Base-by-base conservation (phyloP, 192 early-diverging fungal species). In the Tieghemiomyces parasiticus region DNA sequence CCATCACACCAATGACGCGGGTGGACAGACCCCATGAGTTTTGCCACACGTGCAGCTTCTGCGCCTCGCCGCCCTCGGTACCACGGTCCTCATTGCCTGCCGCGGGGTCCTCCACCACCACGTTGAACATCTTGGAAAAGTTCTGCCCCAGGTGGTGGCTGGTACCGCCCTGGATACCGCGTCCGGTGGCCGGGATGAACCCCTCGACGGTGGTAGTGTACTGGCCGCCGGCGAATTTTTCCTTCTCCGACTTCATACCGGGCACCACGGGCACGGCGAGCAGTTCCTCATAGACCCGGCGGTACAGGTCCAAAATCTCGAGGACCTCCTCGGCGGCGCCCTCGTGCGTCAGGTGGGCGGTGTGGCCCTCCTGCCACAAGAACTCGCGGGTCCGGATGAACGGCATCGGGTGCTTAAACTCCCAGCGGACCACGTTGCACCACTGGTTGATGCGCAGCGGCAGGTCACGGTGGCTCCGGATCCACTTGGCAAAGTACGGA, bases 331-430 rank as follows among this genome's bases (percentile, higher is more conserved):
- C 56, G 67, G 83, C 88, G 38, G 93, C 88, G 52, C 85, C 91
- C 33, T 89, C 81, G 75, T 90, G 82, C 60, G 87, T 93, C 51
- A 91, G 80, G 63, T 93, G 88, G 24, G 93, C 96, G 59, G 92
- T 95, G 72, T 99, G 96, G 50, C 96, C 96, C 74, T 99, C 96
- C 71, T 99, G 96, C 96, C 96, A 99, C 66, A 99, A 77, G 80
- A 99, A 99, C 79, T 99, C 96, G 60, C 96, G 88, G 22, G 96
- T 97, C 51, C 96, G 81, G 63, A 99, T 69, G 83, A 99, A 99
- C 51, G 96, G 94, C 77, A 96, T 92, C 46, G 93, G 93, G 76
- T 98, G 88, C 79, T 99, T 99, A 77, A 99, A 99, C 79, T 99
- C 96, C 96, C 96, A 99, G 62, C 96, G 88, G 46, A 99, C 96